Conservation (phyloP, 768 basidiomycete species). For the Mycena sanguinolenta region DNA sequence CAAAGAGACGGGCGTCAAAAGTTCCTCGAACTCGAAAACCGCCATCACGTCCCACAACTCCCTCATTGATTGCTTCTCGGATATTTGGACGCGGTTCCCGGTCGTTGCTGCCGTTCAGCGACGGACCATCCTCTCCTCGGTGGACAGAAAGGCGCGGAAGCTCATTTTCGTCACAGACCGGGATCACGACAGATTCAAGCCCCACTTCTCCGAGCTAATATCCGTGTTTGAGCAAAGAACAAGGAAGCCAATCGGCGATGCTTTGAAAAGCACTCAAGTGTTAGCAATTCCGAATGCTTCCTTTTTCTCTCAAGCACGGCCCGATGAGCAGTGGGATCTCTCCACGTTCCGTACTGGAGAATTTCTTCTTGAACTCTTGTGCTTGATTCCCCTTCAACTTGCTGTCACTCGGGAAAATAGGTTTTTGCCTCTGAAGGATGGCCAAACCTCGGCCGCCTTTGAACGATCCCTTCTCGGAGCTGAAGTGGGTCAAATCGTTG, state of each 20-base stretch:
- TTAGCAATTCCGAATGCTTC: constrained; percentile 47
- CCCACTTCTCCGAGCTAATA: constrained; percentile 62
- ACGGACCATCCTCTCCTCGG: constrained; percentile 54
- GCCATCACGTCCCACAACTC: constrained; percentile 57
- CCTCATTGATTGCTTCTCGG: constrained; percentile 66
- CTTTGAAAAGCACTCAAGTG: constrained; percentile 55
- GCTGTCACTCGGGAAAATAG: constrained; percentile 71
- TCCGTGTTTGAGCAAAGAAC: constrained; percentile 61
- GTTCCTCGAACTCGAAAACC: constrained; percentile 32
- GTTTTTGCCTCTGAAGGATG: constrained; percentile 72
- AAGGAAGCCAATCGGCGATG: constrained; percentile 64
- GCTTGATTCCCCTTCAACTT: constrained; percentile 75
- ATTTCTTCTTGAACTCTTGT: constrained; percentile 73
- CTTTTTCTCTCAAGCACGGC: constrained; percentile 30
- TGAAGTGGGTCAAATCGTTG: constrained; percentile 68
- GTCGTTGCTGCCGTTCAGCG: constrained; percentile 66
- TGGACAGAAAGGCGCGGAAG: constrained; percentile 47
- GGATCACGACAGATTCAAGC: constrained; percentile 49
- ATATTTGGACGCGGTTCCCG: constrained; percentile 74
- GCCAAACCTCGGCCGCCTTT: constrained; percentile 60
- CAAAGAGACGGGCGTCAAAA: constrained; percentile 53
- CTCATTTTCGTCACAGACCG: constrained; percentile 61
- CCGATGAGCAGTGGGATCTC: constrained; percentile 38
- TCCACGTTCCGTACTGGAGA: constrained; percentile 65
- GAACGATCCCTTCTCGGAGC: constrained; percentile 71